Base-by-base conservation (phyloP, 2,329 filamentous ascomycete species). In the Aspergillus tanneri region DNA sequence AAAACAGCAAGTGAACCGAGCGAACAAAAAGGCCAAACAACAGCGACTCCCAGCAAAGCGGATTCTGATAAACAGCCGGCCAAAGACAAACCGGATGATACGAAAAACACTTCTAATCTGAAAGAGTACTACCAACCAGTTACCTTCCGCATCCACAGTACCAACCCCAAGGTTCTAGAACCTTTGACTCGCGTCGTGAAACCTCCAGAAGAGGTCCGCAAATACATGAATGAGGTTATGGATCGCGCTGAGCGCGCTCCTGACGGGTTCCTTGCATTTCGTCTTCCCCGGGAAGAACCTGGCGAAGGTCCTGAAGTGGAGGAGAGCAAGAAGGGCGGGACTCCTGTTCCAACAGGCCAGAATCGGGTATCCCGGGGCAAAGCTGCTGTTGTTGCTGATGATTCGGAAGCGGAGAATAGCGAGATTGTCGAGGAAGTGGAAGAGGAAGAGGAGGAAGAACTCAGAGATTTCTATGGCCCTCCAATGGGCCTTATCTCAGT, bases 191-290 rank as follows among this genome's bases (percentile, higher is more conserved):
- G 78, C 16, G 79, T 81, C 45, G 77, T 84, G 16, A 80, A 78
- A 49, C 73, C 78, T 2, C 64, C 73, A 3, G 72, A 77, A 2
- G 77, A 79, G 54, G 78, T 80, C 3, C 71, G 75, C 50, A 73
- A 72, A 52, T 74, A 79, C 55, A 81, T 82, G 79, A 75, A 79
- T 47, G 73, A 76, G 18, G 66, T 79, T 11, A 84, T 85, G 72
- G 75, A 78, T 54, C 75, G 75, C 3, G 79, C 79, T 43, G 74
- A 76, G 51, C 71, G 79, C 12, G 80, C 79, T 0, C 78, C 80
- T 3, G 74, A 77, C 47, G 76, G 77, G 4, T 78, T 77, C 60
- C 68, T 84, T 7, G 80, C 80, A 1, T 69, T 82, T 45, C 74
- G 78, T 40, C 63, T 85, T 40, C 82, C 82, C 3, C 64, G 64